Percentiles rank a stretch among this genome's conserved stretches.
Conservation (phyloP, 2,329 filamentous ascomycete species). For the Sclerotinia nivalis region DNA sequence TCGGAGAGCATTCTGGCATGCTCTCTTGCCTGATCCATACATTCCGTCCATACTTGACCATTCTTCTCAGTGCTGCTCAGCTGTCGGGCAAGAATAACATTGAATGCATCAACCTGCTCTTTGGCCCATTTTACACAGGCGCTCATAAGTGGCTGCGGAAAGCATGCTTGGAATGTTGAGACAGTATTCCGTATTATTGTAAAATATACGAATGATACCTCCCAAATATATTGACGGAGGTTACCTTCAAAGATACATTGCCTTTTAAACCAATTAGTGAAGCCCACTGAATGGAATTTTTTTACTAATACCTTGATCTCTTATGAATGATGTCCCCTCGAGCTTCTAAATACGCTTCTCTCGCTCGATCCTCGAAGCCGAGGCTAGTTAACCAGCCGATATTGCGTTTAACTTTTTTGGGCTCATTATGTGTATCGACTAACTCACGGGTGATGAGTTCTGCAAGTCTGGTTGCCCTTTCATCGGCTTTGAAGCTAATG, state of each 20-base stretch:
- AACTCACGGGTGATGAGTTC: slow-evolving; percentile 75
- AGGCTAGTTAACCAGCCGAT: slow-evolving; percentile 82
- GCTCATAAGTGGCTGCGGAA: slow-evolving; percentile 83
- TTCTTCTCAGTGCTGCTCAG: slow-evolving; percentile 79
- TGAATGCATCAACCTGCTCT: slow-evolving; percentile 89
- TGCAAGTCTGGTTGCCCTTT: slow-evolving; percentile 76
- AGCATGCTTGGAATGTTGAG: slow-evolving; percentile 82
- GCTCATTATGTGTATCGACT: slow-evolving; percentile 73
- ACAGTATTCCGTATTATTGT: slow-evolving; percentile 92
- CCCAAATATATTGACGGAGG: slow-evolving; percentile 89
- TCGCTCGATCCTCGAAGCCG: slow-evolving; percentile 85
- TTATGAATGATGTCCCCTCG: slow-evolving; percentile 77
- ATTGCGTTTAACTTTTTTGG: slow-evolving; percentile 75
- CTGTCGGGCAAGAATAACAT: slow-evolving; percentile 76
- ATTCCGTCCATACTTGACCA: slow-evolving; percentile 77
- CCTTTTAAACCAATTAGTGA: slow-evolving; percentile 47
- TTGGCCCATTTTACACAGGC: slow-evolving; percentile 99
- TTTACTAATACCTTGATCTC: slow-evolving; percentile 67
- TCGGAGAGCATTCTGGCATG: slow-evolving; percentile 80
- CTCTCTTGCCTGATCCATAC: slow-evolving; percentile 76
- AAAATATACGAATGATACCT: slow-evolving; percentile 94
- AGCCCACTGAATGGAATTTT: background rate
- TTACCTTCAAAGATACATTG: slow-evolving; percentile 96
- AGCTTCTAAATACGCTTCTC: slow-evolving; percentile 82
- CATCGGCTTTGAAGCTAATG: slow-evolving; percentile 87